phyloP scores from a whole-genome alignment of 495 filamentous ascomycete species.

The Cryomyces antarcticus region DNA sequence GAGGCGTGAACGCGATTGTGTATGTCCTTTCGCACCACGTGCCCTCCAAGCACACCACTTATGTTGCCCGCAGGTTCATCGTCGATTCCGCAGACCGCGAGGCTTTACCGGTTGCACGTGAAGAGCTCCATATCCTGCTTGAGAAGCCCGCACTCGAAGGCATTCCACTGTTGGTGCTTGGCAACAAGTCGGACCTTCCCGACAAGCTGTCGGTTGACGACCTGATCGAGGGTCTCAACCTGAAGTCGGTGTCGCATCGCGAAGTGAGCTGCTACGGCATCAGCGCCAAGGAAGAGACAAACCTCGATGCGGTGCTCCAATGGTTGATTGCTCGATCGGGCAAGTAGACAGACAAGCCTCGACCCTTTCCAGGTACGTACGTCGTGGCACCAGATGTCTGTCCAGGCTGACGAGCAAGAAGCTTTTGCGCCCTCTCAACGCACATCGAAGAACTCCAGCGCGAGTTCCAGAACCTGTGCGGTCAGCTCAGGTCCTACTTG shows the following conservation, averaged over 20 bases:
- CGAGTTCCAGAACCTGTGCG: too few relatives aligned
- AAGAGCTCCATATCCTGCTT: conserved; percentile 80
- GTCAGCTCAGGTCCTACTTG: not conserved
- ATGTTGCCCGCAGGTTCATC: conserved; percentile 39
- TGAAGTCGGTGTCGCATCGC: conserved; percentile 73
- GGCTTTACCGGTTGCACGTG: conserved; percentile 67
- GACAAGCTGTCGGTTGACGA: conserved; percentile 82
- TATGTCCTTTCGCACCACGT: conserved; percentile 18
- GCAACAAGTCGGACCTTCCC: conserved; percentile 89
- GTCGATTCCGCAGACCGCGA: conserved; percentile 74
- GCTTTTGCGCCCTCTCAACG: not conserved
- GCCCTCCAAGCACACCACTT: conserved; percentile 2
- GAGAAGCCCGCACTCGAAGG: conserved; percentile 67
- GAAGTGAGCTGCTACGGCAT: conserved; percentile 99
- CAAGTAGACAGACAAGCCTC: conserved; percentile 20
- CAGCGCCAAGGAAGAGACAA: conserved; percentile 95
- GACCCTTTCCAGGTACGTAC: not conserved
- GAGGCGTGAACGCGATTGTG: conserved; percentile 94
- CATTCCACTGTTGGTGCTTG: conserved; percentile 88
- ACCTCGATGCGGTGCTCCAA: conserved; percentile 88
- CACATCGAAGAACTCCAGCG: too few relatives aligned
- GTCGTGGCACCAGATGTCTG: not conserved
- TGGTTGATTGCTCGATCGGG: conserved; percentile 85
- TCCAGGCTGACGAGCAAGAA: not conserved
- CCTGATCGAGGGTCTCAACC: conserved; percentile 77